Percentiles rank a stretch among this genome's conserved stretches.
Conservation (phyloP, 176 grass and related monocot species). For the Tuctoria greenei region DNA sequence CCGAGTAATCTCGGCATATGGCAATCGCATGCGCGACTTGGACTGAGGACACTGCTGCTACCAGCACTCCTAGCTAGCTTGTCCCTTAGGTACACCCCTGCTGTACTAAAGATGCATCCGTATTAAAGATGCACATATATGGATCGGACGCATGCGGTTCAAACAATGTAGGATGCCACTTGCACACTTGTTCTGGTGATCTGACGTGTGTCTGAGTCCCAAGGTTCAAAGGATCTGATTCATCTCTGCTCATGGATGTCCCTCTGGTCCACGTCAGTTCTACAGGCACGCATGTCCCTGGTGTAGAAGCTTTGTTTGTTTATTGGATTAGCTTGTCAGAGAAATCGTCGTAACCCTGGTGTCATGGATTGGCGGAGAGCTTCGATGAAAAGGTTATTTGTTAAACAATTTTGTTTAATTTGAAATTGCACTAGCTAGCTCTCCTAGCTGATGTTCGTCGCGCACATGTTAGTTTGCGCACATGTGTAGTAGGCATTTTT, state of each 20-base stretch:
- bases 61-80: background rate
- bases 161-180: conserved; percentile 13
- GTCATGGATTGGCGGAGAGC: too few species aligned
- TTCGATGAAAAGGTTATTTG: too few species aligned
- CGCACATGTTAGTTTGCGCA: background rate
- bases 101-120: too few species aligned
- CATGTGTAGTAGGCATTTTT: background rate
- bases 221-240: conserved; percentile 22
- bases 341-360: background rate
- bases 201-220: background rate
- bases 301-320: too few species aligned
- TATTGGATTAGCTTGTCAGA: conserved; percentile 11
- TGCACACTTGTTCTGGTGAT: background rate
- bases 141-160: background rate
- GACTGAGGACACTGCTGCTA: background rate
- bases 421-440: too few species aligned
- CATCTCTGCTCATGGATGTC: background rate
- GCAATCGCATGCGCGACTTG: background rate
- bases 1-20: background rate
- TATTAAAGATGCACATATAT: background rate
- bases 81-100: background rate
- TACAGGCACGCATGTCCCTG: background rate
- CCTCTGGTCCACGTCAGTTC: background rate
- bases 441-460: too few species aligned
- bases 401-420: too few species aligned